Evolutionary conservation across 2,329 filamentous ascomycete species (phyloP), one percentile per base, ranked within the genome.

Genomic region (Huntiella bhutanensis): DNA sequence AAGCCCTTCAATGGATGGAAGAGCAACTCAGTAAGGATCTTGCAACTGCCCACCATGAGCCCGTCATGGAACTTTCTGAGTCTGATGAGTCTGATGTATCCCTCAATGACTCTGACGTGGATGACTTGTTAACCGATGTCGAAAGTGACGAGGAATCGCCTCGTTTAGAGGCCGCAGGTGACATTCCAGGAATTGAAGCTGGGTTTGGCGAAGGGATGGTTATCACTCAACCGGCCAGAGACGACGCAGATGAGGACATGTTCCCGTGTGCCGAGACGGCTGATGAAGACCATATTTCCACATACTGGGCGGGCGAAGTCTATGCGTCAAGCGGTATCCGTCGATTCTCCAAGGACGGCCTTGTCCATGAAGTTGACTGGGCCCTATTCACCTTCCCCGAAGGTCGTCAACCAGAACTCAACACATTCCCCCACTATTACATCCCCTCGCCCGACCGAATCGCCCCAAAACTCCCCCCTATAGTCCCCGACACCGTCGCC

Each of bases 301-400:
- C 79, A 0, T 91, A 82, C 55, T 74, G 77, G 11, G 68, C 96
- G 1, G 88, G 88, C 3, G 77, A 85, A 55, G 68, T 96, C 3
- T 85, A 92, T 55, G 88, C 88, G 0, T 92, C 85, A 0, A 94
- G 86, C 16, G 88, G 88, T 5, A 81, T 96, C 49, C 77, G 85
- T 4, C 76, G 88, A 28, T 79, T 82, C 44, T 71, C 79, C 46
- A 70, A 75, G 49, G 69, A 80, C 51, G 77, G 80, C 4, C 65
- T 92, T 17, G 68, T 83, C 4, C 88, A 95, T 58, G 88, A 96
- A 60, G 86, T 96, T 39, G 88, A 96, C 60, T 96, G 88, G 88
- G 86, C 87, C 0, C 66, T 96, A 2, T 86, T 96, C 54, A 76
- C 82, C 53, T 83, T 96, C 52, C 67, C 80, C 8, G 68, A 78